phyloP scores from a whole-genome alignment of 2,329 filamentous ascomycete species.

The Dothideomycetes sp. region DNA sequence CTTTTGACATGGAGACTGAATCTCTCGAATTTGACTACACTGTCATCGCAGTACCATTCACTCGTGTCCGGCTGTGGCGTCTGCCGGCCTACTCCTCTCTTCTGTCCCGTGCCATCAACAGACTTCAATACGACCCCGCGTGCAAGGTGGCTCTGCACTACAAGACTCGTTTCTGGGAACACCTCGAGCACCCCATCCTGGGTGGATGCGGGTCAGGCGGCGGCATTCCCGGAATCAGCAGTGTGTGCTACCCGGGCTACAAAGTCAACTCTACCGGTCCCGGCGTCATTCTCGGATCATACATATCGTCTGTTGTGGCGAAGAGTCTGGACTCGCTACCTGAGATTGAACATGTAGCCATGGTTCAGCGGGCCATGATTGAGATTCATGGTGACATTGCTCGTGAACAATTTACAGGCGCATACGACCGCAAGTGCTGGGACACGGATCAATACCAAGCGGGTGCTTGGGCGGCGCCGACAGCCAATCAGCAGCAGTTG shows the following conservation, averaged over 20 bases:
- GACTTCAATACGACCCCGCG: conserved; percentile 38
- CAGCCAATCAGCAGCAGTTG: conserved; percentile 54
- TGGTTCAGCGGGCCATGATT: conserved; percentile 54
- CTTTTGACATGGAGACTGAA: conserved; percentile 29
- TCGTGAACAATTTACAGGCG: conserved; percentile 51
- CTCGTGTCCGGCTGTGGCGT: conserved; percentile 51
- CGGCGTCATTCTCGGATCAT: conserved; percentile 51
- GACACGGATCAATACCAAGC: conserved; percentile 48
- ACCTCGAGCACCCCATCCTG: conserved; percentile 44
- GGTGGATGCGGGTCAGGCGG: conserved; percentile 51
- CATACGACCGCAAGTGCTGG: conserved; percentile 57
- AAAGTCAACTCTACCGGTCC: conserved; percentile 53
- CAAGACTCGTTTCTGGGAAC: conserved; percentile 51
- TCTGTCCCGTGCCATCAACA: conserved; percentile 35
- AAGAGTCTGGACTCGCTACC: conserved; percentile 37
- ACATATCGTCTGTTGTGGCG: conserved; percentile 37
- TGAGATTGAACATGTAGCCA: conserved; percentile 51
- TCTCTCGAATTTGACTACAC: conserved; percentile 53
- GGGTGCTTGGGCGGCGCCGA: conserved; percentile 50
- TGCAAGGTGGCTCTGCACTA: conserved; percentile 58
- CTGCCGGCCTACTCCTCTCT: conserved; percentile 44
- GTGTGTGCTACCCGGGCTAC: conserved; percentile 57
- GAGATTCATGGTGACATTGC: conserved; percentile 55
- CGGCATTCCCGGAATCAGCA: conserved; percentile 51
- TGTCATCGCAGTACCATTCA: conserved; percentile 54